Conservation (phyloP, 371 early-diverging fungal genomes). For the Choanephora cucurbitarum region DNA sequence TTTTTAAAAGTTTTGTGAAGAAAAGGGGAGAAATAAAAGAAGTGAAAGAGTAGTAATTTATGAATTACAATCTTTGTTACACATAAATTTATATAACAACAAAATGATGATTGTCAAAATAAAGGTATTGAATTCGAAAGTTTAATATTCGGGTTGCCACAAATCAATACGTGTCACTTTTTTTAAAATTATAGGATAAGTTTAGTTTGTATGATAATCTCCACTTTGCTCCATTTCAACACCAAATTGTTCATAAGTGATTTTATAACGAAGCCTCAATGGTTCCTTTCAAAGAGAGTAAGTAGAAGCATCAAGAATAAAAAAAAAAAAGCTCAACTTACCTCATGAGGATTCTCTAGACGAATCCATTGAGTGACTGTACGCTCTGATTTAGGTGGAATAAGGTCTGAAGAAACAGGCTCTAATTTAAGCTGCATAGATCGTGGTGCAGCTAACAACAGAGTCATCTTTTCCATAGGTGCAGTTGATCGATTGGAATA, state of each 20-base stretch:
- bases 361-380: conserved; percentile 57
- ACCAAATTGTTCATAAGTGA: conserved; percentile 70
- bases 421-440: conserved; percentile 67
- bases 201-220: conserved; percentile 39
- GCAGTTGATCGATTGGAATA: conserved; percentile 56
- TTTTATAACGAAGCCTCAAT: conserved; percentile 67
- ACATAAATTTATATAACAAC: too few relatives aligned
- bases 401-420: conserved; percentile 54
- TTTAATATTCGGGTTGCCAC: too few relatives aligned
- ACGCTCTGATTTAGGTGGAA: conserved; percentile 61
- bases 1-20: too few relatives aligned
- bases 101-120: too few relatives aligned
- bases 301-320: neutral
- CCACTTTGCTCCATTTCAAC: conserved; percentile 74
- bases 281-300: conserved; percentile 47
- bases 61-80: too few relatives aligned
- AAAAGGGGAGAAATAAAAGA: too few relatives aligned
- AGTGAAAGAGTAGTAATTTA: too few relatives aligned
- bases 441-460: conserved; percentile 60
- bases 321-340: conserved; percentile 8
- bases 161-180: too few relatives aligned
- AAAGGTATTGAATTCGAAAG: too few relatives aligned
- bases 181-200: too few relatives aligned
- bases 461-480: conserved; percentile 51
- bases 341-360: conserved; percentile 57